A percentile compares a stretch with the other conserved stretches of the same genome.
Conservation (phyloP, 768 basidiomycete genomes). For the Pulveroboletus sp. region DNA sequence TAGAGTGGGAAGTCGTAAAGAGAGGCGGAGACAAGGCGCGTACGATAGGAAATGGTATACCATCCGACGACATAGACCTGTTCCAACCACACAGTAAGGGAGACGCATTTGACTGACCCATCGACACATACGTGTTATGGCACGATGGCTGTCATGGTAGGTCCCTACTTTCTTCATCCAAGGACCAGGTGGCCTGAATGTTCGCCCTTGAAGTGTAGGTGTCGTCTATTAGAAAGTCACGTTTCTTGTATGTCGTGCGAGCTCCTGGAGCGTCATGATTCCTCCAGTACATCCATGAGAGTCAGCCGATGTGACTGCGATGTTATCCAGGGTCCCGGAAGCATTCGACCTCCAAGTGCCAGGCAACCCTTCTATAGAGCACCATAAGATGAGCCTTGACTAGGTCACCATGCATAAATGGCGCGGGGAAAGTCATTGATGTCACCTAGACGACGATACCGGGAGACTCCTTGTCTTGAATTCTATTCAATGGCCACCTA, state of each 20-base stretch:
- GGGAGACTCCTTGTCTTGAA: too few relatives aligned
- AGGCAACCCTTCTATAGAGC: too few relatives aligned
- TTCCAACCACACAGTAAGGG: slow-evolving; percentile 11
- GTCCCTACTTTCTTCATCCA: slow-evolving; percentile 2
- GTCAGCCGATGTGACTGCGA: too few relatives aligned
- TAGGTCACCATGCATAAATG: too few relatives aligned
- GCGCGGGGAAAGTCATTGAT: too few relatives aligned
- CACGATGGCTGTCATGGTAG: slow-evolving; percentile 11
- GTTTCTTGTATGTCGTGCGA: background rate
- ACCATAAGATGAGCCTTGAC: too few relatives aligned
- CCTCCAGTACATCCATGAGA: background rate
- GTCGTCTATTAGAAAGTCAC: background rate
- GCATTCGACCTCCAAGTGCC: too few relatives aligned
- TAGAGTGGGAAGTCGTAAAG: slow-evolving; percentile 94
- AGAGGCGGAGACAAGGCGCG: slow-evolving; percentile 27
- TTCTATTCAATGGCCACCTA: too few relatives aligned
- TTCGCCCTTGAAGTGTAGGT: slow-evolving; percentile 9
- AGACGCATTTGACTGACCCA: slow-evolving; percentile 15
- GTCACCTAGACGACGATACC: too few relatives aligned
- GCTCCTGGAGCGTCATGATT: slow-evolving; percentile 1
- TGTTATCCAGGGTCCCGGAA: too few relatives aligned
- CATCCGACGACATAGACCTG: slow-evolving; percentile 13
- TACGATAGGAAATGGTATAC: slow-evolving; percentile 1
- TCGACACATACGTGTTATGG: background rate
- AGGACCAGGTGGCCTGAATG: background rate